Base-by-base conservation (phyloP, 306 rosid species). In the Styphnolobium japonicum region DNA sequence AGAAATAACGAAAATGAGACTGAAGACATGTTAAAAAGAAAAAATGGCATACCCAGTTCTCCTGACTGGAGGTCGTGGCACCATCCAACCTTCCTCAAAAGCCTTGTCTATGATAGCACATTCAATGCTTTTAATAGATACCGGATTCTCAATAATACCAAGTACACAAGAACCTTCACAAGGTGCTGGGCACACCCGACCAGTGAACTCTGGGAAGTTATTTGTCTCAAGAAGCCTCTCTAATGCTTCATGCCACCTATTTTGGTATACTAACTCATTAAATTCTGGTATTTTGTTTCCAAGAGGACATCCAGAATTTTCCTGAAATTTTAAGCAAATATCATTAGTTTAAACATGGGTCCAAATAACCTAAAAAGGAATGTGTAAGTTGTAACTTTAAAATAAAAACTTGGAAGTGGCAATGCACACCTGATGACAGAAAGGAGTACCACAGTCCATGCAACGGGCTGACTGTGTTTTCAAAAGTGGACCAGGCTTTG, bases 371-470 rank as follows among this genome's bases (percentile, higher is more conserved):
- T 25, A 27, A 66, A 14, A 68, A 22, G 16, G 69, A 71, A 73
- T 3, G 21, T 11, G 22, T 19, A 70, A 52, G 53, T 42, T 18
- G 12, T 18, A 60, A 34, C 31, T 2, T 0, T 9, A 66, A 55
- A 51, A 51, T 34, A 40, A 25, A 76, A 76, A 77, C 11, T 10
- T 19, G n/a, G 36, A 25, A 40, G 43, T 19, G 16, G 39, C 15
- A 12, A 68, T 39, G 58, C 72, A 73, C 75, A 95, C 99, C 91
- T 96, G 99, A 86, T 93, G 99, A 85, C 99, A 96, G 85, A 94
- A 94, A 58, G 99, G 99, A 75, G 99, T 96, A 19, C 99, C 99
- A 75, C 99, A 96, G 79, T 96, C 99, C 99, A 96, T 96, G 90
- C 99, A 96, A 48, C 99, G 98, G 42, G 99, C 99, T 16, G 99